Conservation (phyloP, 495 filamentous ascomycete species). For the Hypoxylon fuscum region DNA sequence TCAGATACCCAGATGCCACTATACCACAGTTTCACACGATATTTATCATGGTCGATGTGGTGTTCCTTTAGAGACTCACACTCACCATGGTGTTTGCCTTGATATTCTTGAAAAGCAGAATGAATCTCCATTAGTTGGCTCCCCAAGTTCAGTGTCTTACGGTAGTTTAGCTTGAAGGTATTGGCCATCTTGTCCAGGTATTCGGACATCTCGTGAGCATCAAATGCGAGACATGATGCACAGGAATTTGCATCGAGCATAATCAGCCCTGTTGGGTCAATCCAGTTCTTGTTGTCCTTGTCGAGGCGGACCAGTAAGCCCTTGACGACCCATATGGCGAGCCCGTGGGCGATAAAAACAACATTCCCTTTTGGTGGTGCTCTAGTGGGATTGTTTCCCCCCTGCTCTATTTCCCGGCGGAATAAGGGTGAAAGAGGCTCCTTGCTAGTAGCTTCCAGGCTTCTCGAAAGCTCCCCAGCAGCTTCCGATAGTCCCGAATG, state of each 20-base stretch:
- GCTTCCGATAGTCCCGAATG: not conserved
- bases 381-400: not conserved
- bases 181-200: constrained; percentile 13
- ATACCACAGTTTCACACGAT: too few relatives aligned
- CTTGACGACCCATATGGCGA: constrained; percentile 30
- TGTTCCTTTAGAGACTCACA: too few relatives aligned
- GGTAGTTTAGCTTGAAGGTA: not conserved
- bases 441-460: not conserved
- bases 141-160: not conserved
- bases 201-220: too few relatives aligned
- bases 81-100: too few relatives aligned
- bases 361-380: not conserved
- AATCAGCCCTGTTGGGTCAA: constrained; percentile 19
- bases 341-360: constrained; percentile 28
- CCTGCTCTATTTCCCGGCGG: not conserved
- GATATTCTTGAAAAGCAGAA: constrained; percentile 1
- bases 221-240: too few relatives aligned
- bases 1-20: too few relatives aligned
- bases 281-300: not conserved
- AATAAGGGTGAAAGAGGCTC: constrained; percentile 12
- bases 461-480: not conserved
- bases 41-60: too few relatives aligned
- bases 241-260: constrained; percentile 18
- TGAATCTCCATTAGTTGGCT: constrained; percentile 3
- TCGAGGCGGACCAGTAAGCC: not conserved